Base-by-base conservation (phyloP, 352 stramenopile genomes). In the Phytophthora megakarya region DNA sequence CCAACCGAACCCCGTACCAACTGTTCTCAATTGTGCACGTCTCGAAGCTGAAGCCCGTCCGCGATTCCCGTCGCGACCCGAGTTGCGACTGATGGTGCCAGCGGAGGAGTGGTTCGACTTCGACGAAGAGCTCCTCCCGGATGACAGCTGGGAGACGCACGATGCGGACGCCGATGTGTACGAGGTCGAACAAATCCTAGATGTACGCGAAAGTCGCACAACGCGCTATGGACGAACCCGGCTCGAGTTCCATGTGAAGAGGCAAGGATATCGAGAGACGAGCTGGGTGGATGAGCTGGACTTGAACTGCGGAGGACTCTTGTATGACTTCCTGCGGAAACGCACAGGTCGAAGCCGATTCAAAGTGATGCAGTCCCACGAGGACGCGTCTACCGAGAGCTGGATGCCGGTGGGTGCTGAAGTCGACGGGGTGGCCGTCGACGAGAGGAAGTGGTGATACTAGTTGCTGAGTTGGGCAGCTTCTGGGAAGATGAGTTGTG, bases 111-210 rank as follows among this genome's bases (percentile, higher is more conserved):
- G 65, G 0, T 19, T 61, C 0, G 67, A 74, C 35, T 76, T 74
- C 12, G 72, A 80, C 19, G 62, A 71, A 28, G 54, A 43, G 13
- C 28, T 71, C 1, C 30, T 71, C 0, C 62, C 62, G 3, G 48
- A 65, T 19, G 62, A 71, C 19, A 71, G 64, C 44, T 72, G 45
- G 45, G 39, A 73, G 16, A 18, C 7, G 12, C 21, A 19, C 0
- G 15, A 40, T 0, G 12, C 18, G n/a, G 38, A 9, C 1, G 28
- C 45, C 0, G 25, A 64, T 35, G 47, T 64, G n/a, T 62, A 33
- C 26, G 52, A 65, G 12, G 45, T 51, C 7, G 44, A 63, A 10
- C 7, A n/a, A 25, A 72, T 72, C 6, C n/a, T 55, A 5, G 64
- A 67, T 19, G 7, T 39, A 5, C 52, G 67, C 26, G 26, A 59